These are phyloP conservation scores for Pestalotiopsis sp. DNA, from an alignment of 2,329 filamentous ascomycete genomes.

Conservation along the genomic window DNA sequence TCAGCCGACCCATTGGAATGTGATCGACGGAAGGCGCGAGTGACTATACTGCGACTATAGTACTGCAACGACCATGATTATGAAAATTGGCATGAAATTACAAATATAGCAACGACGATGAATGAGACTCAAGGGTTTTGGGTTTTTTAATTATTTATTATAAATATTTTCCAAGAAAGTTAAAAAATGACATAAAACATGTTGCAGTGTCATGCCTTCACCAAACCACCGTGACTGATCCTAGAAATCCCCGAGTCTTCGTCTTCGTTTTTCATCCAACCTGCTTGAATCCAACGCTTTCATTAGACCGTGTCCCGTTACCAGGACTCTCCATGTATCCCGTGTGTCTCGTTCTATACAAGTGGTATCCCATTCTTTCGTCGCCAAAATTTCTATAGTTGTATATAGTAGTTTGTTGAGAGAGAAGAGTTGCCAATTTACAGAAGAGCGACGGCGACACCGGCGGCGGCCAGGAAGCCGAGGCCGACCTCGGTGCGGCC, in stretches of 20 bases:
- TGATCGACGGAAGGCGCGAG: background rate
- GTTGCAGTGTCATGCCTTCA: background rate
- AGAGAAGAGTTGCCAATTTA: background rate
- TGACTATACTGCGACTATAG: background rate
- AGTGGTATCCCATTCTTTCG: background rate
- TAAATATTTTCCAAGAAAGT: background rate
- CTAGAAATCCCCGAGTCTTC: background rate
- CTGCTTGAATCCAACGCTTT: background rate
- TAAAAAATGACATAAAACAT: background rate
- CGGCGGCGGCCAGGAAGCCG: background rate
- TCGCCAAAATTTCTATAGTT: background rate
- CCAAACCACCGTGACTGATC: background rate
- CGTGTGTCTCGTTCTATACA: background rate
- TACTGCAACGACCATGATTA: background rate
- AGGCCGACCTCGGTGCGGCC: background rate
- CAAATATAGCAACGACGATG: background rate
- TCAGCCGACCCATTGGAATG: background rate
- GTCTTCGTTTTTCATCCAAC: background rate
- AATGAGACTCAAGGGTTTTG: background rate
- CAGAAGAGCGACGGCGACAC: background rate
- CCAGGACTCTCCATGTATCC: background rate
- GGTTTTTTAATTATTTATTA: background rate
- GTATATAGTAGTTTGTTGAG: background rate
- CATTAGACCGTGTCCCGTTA: background rate
- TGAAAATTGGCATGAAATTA: background rate